A percentile compares a stretch with the other conserved stretches of the same genome.
Conservation (phyloP, 1,139 yeast genomes). For the Suhomyces terraborum region DNA sequence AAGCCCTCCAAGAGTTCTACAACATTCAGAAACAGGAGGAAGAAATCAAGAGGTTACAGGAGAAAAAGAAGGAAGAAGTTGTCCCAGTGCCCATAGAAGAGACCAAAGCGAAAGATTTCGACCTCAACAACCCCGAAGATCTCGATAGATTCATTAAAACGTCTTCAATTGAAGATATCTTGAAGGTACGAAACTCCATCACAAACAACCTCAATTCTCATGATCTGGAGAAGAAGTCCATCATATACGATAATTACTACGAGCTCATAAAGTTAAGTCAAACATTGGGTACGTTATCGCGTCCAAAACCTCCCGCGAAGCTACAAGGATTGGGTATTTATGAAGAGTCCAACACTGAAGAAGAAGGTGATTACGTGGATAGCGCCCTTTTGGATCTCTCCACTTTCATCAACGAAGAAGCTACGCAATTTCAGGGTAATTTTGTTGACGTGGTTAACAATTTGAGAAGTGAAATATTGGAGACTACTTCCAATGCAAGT, state of each 20-base stretch:
- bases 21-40: slow-evolving; percentile 30
- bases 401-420: slow-evolving; percentile 25
- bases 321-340: slow-evolving; percentile 16
- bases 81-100: background rate
- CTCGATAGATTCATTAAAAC: slow-evolving; percentile 21
- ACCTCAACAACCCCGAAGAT: slow-evolving; percentile 26
- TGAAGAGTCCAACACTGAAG: slow-evolving; percentile 5
- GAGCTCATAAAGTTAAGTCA: slow-evolving; percentile 47
- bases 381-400: slow-evolving; percentile 31
- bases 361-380: slow-evolving; percentile 24
- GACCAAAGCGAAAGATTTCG: slow-evolving; percentile 7
- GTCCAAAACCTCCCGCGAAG: slow-evolving; percentile 18
- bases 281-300: slow-evolving; percentile 35
- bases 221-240: slow-evolving; percentile 47
- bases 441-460: slow-evolving; percentile 31
- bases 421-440: slow-evolving; percentile 28
- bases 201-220: slow-evolving; percentile 38
- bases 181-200: slow-evolving; percentile 38
- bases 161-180: slow-evolving; percentile 34
- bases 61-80: slow-evolving; percentile 6
- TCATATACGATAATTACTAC: slow-evolving; percentile 50
- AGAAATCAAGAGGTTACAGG: slow-evolving; percentile 6
- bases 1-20: slow-evolving; percentile 49
- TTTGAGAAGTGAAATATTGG: slow-evolving; percentile 21
- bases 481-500: slow-evolving; percentile 27